Conservation (phyloP, 2,329 filamentous ascomycete species). For the Alternaria longipes region DNA sequence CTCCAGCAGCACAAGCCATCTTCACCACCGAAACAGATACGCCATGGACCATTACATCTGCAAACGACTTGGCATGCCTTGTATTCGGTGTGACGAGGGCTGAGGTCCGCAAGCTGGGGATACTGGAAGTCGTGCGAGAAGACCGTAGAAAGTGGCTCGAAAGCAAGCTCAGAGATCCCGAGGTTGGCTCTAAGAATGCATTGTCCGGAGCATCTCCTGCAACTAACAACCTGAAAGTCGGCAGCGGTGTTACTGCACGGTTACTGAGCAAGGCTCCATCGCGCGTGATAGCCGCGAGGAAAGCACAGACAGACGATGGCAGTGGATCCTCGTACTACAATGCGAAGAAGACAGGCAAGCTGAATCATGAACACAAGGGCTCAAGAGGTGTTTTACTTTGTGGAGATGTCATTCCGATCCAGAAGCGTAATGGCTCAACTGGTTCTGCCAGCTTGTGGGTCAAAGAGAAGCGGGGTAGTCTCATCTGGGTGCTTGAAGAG, state of each 20-base stretch:
- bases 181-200: slow-evolving; percentile 56
- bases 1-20: slow-evolving; percentile 91
- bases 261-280: slow-evolving; percentile 83
- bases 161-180: slow-evolving; percentile 76
- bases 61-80: slow-evolving; percentile 94
- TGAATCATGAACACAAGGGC: slow-evolving; percentile 75
- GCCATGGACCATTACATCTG: slow-evolving; percentile 95
- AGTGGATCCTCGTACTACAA: slow-evolving; percentile 58
- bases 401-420: slow-evolving; percentile 97
- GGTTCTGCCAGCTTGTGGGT: slow-evolving; percentile 98
- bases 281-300: slow-evolving; percentile 62
- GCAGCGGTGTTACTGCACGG: slow-evolving; percentile 86
- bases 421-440: slow-evolving; percentile 90
- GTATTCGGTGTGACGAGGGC: slow-evolving; percentile 99
- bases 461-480: slow-evolving; percentile 90
- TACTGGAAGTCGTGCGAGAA: slow-evolving; percentile 91
- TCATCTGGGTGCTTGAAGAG: slow-evolving; percentile 98
- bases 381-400: slow-evolving; percentile 91
- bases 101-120: slow-evolving; percentile 93
- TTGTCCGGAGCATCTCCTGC: slow-evolving; percentile 48
- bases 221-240: slow-evolving; percentile 66
- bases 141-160: slow-evolving; percentile 91
- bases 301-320: slow-evolving; percentile 72
- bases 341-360: slow-evolving; percentile 62
- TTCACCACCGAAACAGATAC: slow-evolving; percentile 93